Conservation (phyloP, 1,139 yeast species). For the Scheffersomyces quercinus region DNA sequence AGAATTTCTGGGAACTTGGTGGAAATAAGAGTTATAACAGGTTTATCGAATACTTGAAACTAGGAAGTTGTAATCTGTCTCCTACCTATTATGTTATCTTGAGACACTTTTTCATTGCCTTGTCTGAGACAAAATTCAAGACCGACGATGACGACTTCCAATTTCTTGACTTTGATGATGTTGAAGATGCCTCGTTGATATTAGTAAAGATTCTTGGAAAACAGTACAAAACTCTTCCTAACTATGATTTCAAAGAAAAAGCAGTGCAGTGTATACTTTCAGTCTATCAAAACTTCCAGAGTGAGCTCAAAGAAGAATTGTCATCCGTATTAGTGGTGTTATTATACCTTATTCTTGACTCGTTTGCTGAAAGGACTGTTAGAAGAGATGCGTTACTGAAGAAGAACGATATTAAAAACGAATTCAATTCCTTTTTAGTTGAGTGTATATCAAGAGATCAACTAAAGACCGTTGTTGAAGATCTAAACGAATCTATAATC, state of each 20-base stretch:
- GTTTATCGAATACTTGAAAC: slow-evolving; percentile 43
- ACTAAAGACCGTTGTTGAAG: too few relatives aligned
- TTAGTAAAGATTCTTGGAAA: slow-evolving; percentile 16
- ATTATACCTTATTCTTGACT: slow-evolving; percentile 11
- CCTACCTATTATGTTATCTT: slow-evolving; percentile 46
- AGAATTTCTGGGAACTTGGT: slow-evolving; percentile 56
- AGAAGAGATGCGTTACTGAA: slow-evolving; percentile 2
- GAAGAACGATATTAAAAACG: slow-evolving; percentile 2
- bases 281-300: slow-evolving; percentile 14
- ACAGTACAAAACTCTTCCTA: slow-evolving; percentile 17
- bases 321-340: not conserved
- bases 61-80: slow-evolving; percentile 56
- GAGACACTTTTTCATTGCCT: slow-evolving; percentile 22
- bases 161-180: slow-evolving; percentile 18
- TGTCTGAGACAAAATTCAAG: slow-evolving; percentile 5
- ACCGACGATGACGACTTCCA: slow-evolving; percentile 13
- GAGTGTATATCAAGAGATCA: too few relatives aligned
- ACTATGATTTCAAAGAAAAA: slow-evolving; percentile 18
- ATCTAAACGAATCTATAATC: not conserved
- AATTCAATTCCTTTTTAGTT: not conserved
- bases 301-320: not conserved
- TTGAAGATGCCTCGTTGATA: slow-evolving; percentile 19
- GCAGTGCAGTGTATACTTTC: slow-evolving; percentile 21
- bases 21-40: slow-evolving; percentile 40
- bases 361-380: slow-evolving; percentile 8